Evolutionary conservation across 1,284 basidiomycete species (phyloP).

Genomic region (Cutaneotrichosporon sp.): DNA sequence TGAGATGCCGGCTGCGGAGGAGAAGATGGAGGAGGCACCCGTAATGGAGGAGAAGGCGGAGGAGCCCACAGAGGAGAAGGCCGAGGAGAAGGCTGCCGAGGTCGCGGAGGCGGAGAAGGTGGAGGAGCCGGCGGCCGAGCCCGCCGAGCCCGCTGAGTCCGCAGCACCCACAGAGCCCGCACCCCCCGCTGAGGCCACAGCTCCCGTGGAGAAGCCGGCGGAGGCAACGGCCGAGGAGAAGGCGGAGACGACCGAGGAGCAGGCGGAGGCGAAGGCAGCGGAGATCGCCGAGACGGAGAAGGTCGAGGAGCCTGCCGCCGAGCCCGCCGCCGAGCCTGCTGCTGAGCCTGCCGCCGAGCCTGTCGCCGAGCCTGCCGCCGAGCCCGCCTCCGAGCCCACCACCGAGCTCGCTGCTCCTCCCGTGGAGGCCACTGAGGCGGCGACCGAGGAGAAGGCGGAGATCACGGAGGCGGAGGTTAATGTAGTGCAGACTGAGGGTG

Average conservation of each 20-base stretch:
- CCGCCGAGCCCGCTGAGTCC: neutral
- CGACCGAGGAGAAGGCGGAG: neutral
- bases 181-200: too few species aligned
- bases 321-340: neutral
- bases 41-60: too few species aligned
- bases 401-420: constrained; percentile 4
- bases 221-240: too few species aligned
- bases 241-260: neutral
- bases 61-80: neutral
- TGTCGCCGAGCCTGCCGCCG: too few species aligned
- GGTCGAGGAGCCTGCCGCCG: neutral
- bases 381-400: too few species aligned
- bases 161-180: too few species aligned
- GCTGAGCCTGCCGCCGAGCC: neutral
- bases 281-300: neutral
- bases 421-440: neutral
- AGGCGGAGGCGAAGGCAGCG: neutral
- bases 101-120: neutral
- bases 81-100: neutral
- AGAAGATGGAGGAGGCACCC: neutral
- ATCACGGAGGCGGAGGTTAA: neutral
- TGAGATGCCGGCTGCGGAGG: too few species aligned
- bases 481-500: neutral
- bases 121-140: neutral
- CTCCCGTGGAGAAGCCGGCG: too few species aligned